Percentiles rank a stretch among this genome's conserved stretches.
These are phyloP conservation scores for Sabuloglossum arenarium DNA, from an alignment of 495 filamentous ascomycete genomes.

Conservation along the genomic window DNA sequence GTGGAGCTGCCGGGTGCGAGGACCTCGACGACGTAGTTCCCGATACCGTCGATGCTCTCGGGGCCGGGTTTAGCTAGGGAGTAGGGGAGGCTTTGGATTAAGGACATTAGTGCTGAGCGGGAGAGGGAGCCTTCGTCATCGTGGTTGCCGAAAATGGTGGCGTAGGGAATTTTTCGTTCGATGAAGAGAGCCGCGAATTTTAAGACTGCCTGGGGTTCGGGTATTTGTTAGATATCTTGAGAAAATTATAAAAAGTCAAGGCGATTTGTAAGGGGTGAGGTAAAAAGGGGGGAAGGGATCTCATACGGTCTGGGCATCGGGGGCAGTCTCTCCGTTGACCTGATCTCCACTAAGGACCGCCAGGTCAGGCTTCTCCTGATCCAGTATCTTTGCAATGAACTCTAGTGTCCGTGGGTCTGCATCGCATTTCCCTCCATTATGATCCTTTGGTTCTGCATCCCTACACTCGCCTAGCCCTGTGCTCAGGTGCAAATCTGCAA, in stretches of 20 bases:
- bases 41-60: conserved; percentile 64
- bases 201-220: conserved; percentile 45
- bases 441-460: conserved; percentile 53
- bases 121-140: conserved; percentile 79
- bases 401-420: conserved; percentile 84
- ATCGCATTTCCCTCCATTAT: conserved; percentile 58
- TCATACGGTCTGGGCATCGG: conserved; percentile 62
- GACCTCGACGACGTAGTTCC: conserved; percentile 88
- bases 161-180: conserved; percentile 75
- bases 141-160: conserved; percentile 91
- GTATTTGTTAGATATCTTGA: neutral
- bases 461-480: conserved; percentile 73
- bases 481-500: conserved; percentile 77
- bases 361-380: conserved; percentile 80
- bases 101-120: conserved; percentile 56
- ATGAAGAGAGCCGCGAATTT: conserved; percentile 79
- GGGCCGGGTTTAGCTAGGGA: conserved; percentile 70
- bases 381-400: conserved; percentile 61
- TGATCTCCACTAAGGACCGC: conserved; percentile 78
- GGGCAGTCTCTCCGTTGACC: conserved; percentile 81
- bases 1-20: conserved; percentile 54
- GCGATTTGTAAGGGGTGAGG: neutral
- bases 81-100: conserved; percentile 73
- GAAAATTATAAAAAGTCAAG: neutral
- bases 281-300: neutral